Percentiles rank a stretch among this genome's conserved stretches.
These are phyloP conservation scores for Tulasnella sp. DNA, from an alignment of 768 basidiomycete genomes.

Conservation along the genomic window DNA sequence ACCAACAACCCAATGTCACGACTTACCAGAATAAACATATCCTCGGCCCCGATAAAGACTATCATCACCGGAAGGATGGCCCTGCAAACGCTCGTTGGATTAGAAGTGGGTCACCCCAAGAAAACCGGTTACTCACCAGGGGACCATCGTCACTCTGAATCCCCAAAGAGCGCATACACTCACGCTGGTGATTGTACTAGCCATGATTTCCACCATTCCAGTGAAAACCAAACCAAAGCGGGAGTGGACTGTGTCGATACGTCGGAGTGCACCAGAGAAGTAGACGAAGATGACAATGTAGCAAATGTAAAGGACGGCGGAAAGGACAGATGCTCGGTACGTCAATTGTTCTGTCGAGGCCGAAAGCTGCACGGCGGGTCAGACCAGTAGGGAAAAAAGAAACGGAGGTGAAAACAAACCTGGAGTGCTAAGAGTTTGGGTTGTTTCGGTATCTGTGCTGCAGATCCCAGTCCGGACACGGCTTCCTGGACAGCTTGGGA, in stretches of 20 bases:
- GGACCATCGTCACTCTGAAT: conserved; percentile 84
- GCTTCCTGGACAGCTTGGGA: conserved; percentile 51
- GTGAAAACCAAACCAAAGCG: conserved; percentile 89
- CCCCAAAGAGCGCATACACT: conserved; percentile 89
- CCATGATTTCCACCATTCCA: conserved; percentile 83
- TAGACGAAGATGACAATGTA: conserved; percentile 74
- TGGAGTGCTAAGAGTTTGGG: conserved; percentile 48
- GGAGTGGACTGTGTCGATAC: conserved; percentile 83
- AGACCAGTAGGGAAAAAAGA: neutral
- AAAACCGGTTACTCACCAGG: conserved; percentile 56
- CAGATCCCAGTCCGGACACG: conserved; percentile 38
- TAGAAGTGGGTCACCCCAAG: conserved; percentile 20
- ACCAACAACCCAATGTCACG: neutral
- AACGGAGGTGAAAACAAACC: conserved; percentile 37
- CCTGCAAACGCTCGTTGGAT: conserved; percentile 45
- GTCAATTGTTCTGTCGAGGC: conserved; percentile 28
- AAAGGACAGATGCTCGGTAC: conserved; percentile 52
- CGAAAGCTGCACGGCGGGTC: conserved; percentile 17
- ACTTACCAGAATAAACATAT: conserved; percentile 89
- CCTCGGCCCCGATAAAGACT: conserved; percentile 92
- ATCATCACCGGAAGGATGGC: conserved; percentile 89
- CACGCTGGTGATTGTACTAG: conserved; percentile 89
- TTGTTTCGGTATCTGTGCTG: conserved; percentile 43
- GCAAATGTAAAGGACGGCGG: conserved; percentile 67
- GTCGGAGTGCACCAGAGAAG: conserved; percentile 68